phyloP scores from a whole-genome alignment of 805 yeast species.

The Saccharomycopsis sp. region DNA sequence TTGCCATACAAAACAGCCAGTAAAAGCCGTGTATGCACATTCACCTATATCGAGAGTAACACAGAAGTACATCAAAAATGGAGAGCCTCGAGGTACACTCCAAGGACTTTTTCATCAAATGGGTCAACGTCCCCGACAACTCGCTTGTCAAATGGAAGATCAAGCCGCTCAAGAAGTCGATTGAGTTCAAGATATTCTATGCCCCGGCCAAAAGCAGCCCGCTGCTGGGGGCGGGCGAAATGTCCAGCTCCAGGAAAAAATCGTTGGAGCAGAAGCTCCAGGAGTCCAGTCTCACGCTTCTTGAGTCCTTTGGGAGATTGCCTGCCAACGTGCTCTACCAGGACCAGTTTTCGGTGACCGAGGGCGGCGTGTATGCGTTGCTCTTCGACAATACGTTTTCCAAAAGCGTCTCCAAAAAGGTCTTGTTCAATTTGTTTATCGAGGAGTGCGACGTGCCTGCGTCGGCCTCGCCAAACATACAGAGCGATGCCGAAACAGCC shows the following conservation, averaged over 20 bases:
- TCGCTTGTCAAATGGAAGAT: conserved; percentile 70
- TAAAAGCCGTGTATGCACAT: no score
- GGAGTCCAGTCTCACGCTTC: conserved; percentile 9
- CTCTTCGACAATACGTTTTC: conserved; percentile 90
- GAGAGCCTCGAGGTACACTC: conserved; percentile 89
- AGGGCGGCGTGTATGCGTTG: conserved; percentile 75
- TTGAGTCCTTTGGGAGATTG: conserved; percentile 16
- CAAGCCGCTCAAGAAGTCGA: conserved; percentile 65
- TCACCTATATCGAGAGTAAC: not conserved
- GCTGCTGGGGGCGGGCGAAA: not conserved
- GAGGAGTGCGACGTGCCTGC: not conserved
- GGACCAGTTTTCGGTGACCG: conserved; percentile 26
- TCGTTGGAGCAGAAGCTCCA: conserved; percentile 15
- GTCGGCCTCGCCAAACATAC: not conserved
- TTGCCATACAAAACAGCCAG: no score
- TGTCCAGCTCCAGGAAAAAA: conserved; percentile 1
- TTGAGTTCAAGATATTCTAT: conserved; percentile 29
- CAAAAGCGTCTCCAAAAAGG: conserved; percentile 74
- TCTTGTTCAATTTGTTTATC: conserved; percentile 53
- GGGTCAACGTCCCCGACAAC: conserved; percentile 75
- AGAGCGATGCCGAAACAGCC: not conserved
- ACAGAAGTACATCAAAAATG: conserved; percentile 36
- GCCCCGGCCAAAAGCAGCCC: not conserved
- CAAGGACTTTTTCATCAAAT: conserved; percentile 81
- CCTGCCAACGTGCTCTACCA: conserved; percentile 21